Evolutionary conservation across 1,284 basidiomycete species (phyloP), one percentile per base, ranked within the genome.

Genomic region (Schizophyllum commune): DNA sequence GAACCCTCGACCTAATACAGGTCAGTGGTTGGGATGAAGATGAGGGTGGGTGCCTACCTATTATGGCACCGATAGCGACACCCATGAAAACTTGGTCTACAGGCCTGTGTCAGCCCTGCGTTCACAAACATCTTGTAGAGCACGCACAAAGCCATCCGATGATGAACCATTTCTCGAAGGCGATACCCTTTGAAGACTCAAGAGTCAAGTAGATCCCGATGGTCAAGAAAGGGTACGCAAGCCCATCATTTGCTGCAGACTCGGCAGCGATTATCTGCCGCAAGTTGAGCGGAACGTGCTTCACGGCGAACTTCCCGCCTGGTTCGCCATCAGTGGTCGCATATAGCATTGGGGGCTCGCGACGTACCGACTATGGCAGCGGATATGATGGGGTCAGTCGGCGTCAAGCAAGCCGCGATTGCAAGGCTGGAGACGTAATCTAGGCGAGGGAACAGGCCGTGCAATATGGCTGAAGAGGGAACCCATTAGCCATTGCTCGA

Each of bases 221-320:
- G 64, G 88, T 83, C 56, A 98, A 79, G 72, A 98, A 98, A 0
- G 95, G 95, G 73, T 96, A 98, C 0, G 96, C 96, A 5, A 93
- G 80, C 2, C 93, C 93, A 68, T 79, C 79, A 62, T 80, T 80
- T 22, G 90, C 85, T 0, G 95, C 95, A 5, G 92, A 94, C 75
- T 98, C 96, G 1, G 94, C 94, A 2, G 92, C 85, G n/a, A 98
- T 74, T 60, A 97, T 81, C 57, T 88, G 88, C 51, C 96, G 85
- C 51, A 98, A 79, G 64, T 94, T 88, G 1, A 81, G 74, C 0
- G 94, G 94, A 1, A 98, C 96, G 69, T 98, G 89, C 68, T 88
- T 88, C 52, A 87, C 81, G 0, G 96, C 96, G 72, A 89, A 98
- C 63, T 86, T 91, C 5, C 96, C 96, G 55, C 92, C 94, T 80